Evolutionary conservation across 768 basidiomycete genomes (phyloP), one percentile per base, ranked within the genome.

Genomic region (Suillus americanus): DNA sequence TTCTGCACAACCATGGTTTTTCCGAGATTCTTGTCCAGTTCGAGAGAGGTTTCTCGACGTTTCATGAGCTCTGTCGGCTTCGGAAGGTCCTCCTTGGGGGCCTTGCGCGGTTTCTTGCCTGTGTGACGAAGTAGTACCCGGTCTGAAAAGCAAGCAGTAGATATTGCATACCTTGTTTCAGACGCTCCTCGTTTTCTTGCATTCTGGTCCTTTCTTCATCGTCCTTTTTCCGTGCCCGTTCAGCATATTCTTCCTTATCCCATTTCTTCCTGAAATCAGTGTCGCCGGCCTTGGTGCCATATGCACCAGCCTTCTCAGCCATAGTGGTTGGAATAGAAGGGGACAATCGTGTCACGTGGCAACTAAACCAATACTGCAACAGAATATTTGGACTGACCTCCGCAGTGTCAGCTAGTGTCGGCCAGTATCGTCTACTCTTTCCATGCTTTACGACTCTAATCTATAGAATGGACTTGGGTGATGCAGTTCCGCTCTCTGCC

Each of bases 1-100:
- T 90, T 89, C 71, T 93, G 89, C 13, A 99, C 95, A 65, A 99
- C 90, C 85, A 96, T 92, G 0, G 92, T 97, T 84, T 98, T 99
- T 71, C 86, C 86, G 40, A 98, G 83, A 77, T 99, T 97, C 81
- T 96, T 97, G 71, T 97, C 94, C 30, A 99, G 87, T 61, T 94
- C 95, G 9, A 99, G 81, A 28, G 92, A 85, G 1, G 77, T 81
- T 43, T 95, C 95, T 53, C 97, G 90, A 69, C 88, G 89, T 73
- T 97, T 88, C 89, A 98, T 92, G 63, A 94, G 85, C 71, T 97
- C 89, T 3, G 95, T 99, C 2, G 97, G 92, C 73, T 95, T 96
- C 0, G 97, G 97, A 2, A 97, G 77, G 69, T 97, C 92, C 45
- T 90, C 88, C 63, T 80, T 75, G 33, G 72, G 79, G 16, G 85